phyloP scores from a whole-genome alignment of 495 filamentous ascomycete genomes.

The Cercophora newfieldiana region DNA sequence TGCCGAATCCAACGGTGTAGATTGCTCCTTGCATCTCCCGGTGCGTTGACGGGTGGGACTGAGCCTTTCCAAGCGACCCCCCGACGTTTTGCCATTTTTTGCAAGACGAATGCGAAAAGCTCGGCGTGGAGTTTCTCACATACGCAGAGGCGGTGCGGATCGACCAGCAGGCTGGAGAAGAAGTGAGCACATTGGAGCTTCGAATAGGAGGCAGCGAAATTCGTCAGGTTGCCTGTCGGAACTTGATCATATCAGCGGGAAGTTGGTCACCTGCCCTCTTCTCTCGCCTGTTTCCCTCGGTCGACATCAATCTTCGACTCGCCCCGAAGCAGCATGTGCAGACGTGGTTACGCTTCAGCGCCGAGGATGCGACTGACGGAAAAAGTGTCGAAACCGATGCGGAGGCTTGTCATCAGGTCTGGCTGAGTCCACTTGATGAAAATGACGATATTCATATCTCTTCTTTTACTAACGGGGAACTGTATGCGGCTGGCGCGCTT shows the following conservation, averaged over 20 bases:
- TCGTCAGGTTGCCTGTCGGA: neutral
- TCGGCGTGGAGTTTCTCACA: neutral
- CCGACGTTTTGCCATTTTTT: neutral
- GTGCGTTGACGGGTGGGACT: too few relatives aligned
- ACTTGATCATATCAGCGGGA: neutral
- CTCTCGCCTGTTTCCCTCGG: neutral
- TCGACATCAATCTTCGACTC: neutral
- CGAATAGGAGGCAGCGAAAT: neutral
- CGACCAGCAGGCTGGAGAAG: neutral
- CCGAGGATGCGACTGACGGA: neutral
- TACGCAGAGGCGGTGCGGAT: neutral
- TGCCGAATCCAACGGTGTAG: too few relatives aligned
- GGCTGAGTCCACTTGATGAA: conserved; percentile 8
- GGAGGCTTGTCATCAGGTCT: neutral
- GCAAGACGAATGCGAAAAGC: neutral
- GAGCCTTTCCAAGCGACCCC: neutral
- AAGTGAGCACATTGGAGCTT: neutral
- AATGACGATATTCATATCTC: conserved; percentile 7
- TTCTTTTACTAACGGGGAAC: neutral
- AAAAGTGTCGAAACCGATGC: neutral
- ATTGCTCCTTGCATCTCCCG: too few relatives aligned
- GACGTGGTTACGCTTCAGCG: conserved; percentile 1
- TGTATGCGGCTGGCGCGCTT: conserved; percentile 5
- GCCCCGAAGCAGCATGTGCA: conserved; percentile 2
- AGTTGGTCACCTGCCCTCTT: neutral